Base-by-base conservation (phyloP, 768 basidiomycete genomes). In the Thelephora ganbajun region DNA sequence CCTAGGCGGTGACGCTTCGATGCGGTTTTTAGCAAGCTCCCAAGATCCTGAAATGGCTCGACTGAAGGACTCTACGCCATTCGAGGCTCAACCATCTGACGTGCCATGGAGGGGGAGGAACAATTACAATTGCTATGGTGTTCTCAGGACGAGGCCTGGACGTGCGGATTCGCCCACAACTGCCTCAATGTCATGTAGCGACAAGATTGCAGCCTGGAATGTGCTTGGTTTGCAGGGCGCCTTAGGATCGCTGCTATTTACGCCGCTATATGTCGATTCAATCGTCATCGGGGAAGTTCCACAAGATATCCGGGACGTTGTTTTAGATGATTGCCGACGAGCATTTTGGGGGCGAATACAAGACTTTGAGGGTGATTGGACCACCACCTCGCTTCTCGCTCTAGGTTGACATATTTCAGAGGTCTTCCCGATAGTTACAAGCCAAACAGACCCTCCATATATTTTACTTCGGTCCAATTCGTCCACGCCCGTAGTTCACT, bases 141-240 rank as follows among this genome's bases (percentile, higher is more conserved):
- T 83, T 7, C 64, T 97, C 41, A 84, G 93, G 30, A 96, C 94
- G 0, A 98, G 97, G 58, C 93, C 93, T 5, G 94, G 91, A 2
- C 78, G 93, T 46, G 84, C 88, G 0, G 93, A 98, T 58, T 83
- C 91, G 0, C 80, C 80, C 0, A 79, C 79, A 0, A 89, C 93
- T 1, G 60, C 75, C 0, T 88, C 76, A 56, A 87, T 96, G 81
- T 89, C 91, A 0, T 98, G 93, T 64, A 89, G 85, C 54, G 93
- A 98, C 61, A 98, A 98, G 63, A 82, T 98, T 36, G 89, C 90
- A 0, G 65, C 74, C 4, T 98, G 92, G 91, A 78, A 72, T 47
- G 74, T 83, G 0, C 66, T 90, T 3, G 93, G 93, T 0, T 69
- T 94, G 20, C 90, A 94, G 57, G 93, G 94, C 2, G 82, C 86